Evolutionary conservation across 208 protist species (phyloP).

Genomic region (Phytomonas sp.): DNA sequence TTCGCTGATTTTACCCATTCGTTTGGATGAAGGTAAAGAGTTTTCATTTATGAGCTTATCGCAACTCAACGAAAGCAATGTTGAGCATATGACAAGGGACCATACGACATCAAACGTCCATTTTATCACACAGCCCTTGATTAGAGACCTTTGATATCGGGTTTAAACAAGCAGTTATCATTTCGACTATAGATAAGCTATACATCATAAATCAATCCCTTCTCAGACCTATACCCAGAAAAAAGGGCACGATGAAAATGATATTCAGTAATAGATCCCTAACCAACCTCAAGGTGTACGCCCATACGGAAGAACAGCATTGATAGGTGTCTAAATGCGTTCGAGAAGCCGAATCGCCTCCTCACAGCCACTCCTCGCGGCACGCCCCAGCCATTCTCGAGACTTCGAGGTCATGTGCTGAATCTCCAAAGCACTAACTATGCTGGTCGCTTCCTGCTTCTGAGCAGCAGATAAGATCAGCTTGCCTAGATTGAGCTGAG

Average conservation of each 20-base stretch:
- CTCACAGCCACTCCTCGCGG: conserved; percentile 36
- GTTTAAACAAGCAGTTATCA: neutral
- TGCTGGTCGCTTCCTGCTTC: conserved; percentile 11
- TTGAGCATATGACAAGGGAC: neutral
- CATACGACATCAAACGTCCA: neutral
- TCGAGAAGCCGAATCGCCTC: conserved; percentile 51
- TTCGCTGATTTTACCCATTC: neutral
- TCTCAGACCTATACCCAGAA: neutral
- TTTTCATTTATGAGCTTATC: neutral
- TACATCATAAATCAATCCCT: neutral
- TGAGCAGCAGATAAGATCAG: conserved; percentile 43
- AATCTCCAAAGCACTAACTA: conserved; percentile 10
- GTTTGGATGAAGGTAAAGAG: neutral
- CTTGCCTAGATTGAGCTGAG: conserved; percentile 77
- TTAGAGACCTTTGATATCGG: neutral
- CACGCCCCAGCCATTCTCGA: conserved; percentile 44
- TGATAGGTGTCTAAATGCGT: neutral
- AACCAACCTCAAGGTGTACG: neutral
- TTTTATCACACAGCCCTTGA: neutral
- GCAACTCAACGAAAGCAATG: neutral
- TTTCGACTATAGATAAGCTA: neutral
- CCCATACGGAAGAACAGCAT: neutral
- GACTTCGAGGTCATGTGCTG: conserved; percentile 22
- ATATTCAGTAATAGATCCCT: neutral
- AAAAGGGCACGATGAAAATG: neutral